These are phyloP conservation scores for Daldinia bambusicola DNA, from an alignment of 495 filamentous ascomycete genomes.

Conservation along the genomic window DNA sequence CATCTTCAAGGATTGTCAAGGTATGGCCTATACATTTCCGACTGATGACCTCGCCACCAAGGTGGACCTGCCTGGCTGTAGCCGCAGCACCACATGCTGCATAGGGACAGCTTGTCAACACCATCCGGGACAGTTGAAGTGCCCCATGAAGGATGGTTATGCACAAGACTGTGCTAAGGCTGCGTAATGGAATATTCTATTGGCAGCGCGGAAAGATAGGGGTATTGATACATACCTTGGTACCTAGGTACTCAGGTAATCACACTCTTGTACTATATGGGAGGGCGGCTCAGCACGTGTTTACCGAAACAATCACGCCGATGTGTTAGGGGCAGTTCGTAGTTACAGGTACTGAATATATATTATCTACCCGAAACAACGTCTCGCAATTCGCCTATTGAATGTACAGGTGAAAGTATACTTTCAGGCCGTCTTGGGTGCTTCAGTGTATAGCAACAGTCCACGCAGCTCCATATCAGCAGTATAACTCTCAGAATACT, in stretches of 20 bases:
- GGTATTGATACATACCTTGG: not conserved
- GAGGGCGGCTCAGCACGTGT: not conserved
- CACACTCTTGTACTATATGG: not conserved
- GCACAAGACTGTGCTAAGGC: conserved; percentile 2
- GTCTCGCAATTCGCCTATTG: conserved; percentile 31
- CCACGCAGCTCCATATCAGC: conserved; percentile 38
- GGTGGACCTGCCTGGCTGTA: conserved; percentile 37
- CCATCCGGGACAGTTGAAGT: conserved; percentile 36
- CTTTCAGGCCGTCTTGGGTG: conserved; percentile 21
- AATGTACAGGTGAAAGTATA: conserved; percentile 18
- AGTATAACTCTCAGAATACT: conserved; percentile 32
- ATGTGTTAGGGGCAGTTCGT: not conserved
- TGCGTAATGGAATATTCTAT: not conserved
- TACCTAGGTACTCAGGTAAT: not conserved
- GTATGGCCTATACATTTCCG: conserved; percentile 43
- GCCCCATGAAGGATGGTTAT: conserved; percentile 25
- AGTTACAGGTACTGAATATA: conserved; percentile 8
- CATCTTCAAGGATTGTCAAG: conserved; percentile 34
- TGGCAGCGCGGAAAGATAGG: not conserved
- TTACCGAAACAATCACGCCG: not conserved
- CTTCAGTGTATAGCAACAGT: conserved; percentile 28
- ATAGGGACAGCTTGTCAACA: conserved; percentile 41
- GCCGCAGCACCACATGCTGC: conserved; percentile 29
- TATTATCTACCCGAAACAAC: conserved; percentile 15
- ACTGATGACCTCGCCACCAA: conserved; percentile 35